phyloP scores from a whole-genome alignment of 2,329 filamentous ascomycete species.

The Dichotomopilus funicola region DNA sequence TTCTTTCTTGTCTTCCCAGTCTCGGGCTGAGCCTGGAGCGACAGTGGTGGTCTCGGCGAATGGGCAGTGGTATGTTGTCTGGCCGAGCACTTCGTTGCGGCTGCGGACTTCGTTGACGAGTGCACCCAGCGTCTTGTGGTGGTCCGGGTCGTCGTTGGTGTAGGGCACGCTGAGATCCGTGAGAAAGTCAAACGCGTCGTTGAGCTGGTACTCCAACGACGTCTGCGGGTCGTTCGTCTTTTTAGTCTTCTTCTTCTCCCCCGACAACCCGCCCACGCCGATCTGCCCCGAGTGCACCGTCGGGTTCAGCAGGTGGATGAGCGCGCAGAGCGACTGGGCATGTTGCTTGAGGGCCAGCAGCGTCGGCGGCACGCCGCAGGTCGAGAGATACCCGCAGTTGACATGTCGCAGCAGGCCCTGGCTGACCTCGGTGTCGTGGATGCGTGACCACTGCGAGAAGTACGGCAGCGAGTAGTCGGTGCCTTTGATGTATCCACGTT shows the following conservation, averaged over 20 bases:
- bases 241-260: not conserved
- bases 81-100: conserved; percentile 37
- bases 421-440: conserved; percentile 27
- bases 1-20: too few relatives aligned
- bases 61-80: conserved; percentile 42
- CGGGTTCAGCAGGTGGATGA: conserved; percentile 45
- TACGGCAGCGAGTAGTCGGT: conserved; percentile 39
- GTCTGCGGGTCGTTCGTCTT: conserved; percentile 3
- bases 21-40: conserved; percentile 9
- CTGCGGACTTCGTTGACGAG: conserved; percentile 40
- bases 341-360: conserved; percentile 54
- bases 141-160: conserved; percentile 39
- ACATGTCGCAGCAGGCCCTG: conserved; percentile 38
- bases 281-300: conserved; percentile 30
- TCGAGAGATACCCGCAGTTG: conserved; percentile 54
- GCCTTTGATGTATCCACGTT: conserved; percentile 32
- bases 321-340: conserved; percentile 48
- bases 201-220: conserved; percentile 30
- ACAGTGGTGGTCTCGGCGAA: conserved; percentile 27
- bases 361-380: conserved; percentile 43
- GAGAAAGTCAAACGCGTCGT: conserved; percentile 53
- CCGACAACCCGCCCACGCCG: conserved; percentile 14
- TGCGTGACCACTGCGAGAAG: conserved; percentile 33
- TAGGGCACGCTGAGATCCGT: conserved; percentile 45
- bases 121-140: conserved; percentile 41